phyloP scores from a whole-genome alignment of 192 early-diverging fungal genomes.

The Dispira parvispora region DNA sequence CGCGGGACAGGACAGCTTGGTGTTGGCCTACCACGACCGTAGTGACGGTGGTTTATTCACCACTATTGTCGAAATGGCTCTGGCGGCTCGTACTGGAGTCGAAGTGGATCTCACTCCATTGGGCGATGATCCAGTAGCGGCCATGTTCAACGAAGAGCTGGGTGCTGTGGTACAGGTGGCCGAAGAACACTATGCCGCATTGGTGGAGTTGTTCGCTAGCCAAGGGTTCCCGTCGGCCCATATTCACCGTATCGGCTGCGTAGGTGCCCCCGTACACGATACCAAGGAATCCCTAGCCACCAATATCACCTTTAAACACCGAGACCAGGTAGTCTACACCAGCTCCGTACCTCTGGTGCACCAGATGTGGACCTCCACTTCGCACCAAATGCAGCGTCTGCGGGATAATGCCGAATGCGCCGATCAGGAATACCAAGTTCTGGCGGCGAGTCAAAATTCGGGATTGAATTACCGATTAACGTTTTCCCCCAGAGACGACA shows the following conservation, averaged over 20 bases:
- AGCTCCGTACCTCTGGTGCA: constrained; percentile 49
- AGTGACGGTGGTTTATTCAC: constrained; percentile 93
- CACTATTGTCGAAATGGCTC: constrained; percentile 89
- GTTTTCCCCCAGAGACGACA: constrained; percentile 45
- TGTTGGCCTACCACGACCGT: constrained; percentile 96
- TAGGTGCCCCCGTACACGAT: constrained; percentile 25
- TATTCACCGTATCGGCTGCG: constrained; percentile 38
- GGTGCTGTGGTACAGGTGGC: constrained; percentile 90
- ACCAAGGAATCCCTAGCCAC: constrained; percentile 23
- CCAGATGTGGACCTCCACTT: constrained; percentile 79
- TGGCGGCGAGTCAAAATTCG: constrained; percentile 53
- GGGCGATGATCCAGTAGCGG: constrained; percentile 25
- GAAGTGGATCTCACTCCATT: constrained; percentile 43
- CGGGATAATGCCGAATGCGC: constrained; percentile 86
- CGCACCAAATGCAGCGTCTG: constrained; percentile 73
- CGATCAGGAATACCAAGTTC: constrained; percentile 56
- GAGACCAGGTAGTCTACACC: constrained; percentile 30
- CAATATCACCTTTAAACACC: constrained; percentile 30
- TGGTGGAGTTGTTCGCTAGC: constrained; percentile 30
- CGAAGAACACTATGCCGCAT: constrained; percentile 28
- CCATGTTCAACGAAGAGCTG: constrained; percentile 94
- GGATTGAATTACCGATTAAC: constrained; percentile 68
- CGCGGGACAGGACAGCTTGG: constrained; percentile 21
- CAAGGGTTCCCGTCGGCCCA: constrained; percentile 35
- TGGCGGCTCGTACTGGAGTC: constrained; percentile 84